These are phyloP conservation scores for Cotoneaster glaucophyllus DNA, from an alignment of 306 rosid species.

Conservation along the genomic window DNA sequence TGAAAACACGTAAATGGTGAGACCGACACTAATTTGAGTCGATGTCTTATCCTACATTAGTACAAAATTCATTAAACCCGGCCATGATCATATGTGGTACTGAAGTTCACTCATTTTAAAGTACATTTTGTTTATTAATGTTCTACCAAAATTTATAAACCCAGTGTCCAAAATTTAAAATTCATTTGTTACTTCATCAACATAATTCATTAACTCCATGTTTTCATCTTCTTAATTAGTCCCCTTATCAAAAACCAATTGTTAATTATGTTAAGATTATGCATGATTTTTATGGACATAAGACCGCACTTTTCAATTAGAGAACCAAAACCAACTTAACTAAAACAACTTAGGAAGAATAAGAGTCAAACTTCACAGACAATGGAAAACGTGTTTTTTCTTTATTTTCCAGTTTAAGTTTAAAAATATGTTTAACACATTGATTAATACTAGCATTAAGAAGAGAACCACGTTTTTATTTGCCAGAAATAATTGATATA, in stretches of 20 bases:
- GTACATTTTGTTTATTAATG: too few species aligned
- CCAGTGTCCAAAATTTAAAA: too few species aligned
- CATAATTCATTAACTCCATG: too few species aligned
- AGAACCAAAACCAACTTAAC: background rate
- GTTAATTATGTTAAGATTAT: background rate
- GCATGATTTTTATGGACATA: background rate
- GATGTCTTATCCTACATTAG: too few species aligned
- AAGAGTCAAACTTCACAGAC: background rate
- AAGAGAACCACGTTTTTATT: background rate
- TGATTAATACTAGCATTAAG: background rate
- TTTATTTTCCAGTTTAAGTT: too few species aligned
- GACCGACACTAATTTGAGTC: too few species aligned
- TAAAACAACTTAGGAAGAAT: background rate
- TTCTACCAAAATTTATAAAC: too few species aligned
- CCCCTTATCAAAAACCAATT: background rate
- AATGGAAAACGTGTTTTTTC: background rate
- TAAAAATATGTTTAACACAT: background rate
- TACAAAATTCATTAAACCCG: too few species aligned
- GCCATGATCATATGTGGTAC: too few species aligned
- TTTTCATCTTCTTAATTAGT: background rate
- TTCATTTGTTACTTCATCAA: too few species aligned
- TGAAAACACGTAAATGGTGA: too few species aligned
- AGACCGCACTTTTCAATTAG: background rate
- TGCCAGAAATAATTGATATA: background rate
- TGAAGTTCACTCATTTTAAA: too few species aligned